A percentile compares a stretch with the other conserved stretches of the same genome.
Conservation (phyloP, 2,329 filamentous ascomycete genomes). For the Epichloe brachyelytri region DNA sequence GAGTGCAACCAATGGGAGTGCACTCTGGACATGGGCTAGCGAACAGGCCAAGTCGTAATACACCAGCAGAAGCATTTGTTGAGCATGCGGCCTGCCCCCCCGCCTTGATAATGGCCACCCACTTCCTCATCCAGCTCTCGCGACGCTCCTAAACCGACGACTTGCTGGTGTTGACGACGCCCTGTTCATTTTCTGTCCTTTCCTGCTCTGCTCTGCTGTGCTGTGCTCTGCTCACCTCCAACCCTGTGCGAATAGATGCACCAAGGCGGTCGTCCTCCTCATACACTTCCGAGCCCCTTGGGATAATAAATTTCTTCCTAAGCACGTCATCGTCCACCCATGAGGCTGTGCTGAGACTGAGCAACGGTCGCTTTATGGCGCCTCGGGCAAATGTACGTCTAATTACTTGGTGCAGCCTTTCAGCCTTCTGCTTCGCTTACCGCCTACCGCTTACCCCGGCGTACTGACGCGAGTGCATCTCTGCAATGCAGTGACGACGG, state of each 20-base stretch:
- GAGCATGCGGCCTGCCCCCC: too few species aligned
- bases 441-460: not conserved
- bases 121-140: not conserved
- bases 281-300: not conserved
- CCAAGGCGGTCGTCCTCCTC: not conserved
- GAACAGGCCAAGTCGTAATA: too few species aligned
- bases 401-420: not conserved
- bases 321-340: not conserved
- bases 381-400: not conserved
- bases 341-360: not conserved
- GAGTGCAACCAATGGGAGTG: too few species aligned
- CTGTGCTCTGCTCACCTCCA: not conserved
- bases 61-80: too few species aligned
- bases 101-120: not conserved
- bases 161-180: too few species aligned
- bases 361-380: constrained; percentile 3
- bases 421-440: not conserved
- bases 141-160: not conserved
- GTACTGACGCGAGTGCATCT: not conserved
- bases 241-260: not conserved
- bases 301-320: not conserved
- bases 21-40: not conserved
- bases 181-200: too few species aligned
- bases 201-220: too few species aligned
- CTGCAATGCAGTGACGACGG: constrained; percentile 1